Base-by-base conservation (phyloP, 306 rosid species). In the Dalbergia oliveri region DNA sequence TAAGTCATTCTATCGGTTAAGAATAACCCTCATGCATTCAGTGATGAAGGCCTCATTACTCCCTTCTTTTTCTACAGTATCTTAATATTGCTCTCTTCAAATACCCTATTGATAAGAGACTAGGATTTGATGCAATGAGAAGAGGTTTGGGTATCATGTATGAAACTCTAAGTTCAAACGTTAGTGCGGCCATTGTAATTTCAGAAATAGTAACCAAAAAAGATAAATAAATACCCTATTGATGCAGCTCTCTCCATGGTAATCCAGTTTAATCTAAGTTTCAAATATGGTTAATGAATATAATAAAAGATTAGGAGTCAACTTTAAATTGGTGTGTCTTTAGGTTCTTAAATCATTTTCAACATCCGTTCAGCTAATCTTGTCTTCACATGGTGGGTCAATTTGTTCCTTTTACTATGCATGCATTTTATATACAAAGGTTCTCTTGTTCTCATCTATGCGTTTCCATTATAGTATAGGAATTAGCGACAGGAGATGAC, bases 301-400 rank as follows among this genome's bases (percentile, higher is more conserved):
- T 8, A 16, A 13, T 54, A 21, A 5, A 7, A 63, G 5, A 76
- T 18, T 76, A 18, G 33, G 23, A 50, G 64, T 76, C 39, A 76
- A 76, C 35, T 33, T 9, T 51, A 9, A 21, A 68, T 65, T 34
- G 37, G 12, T 51, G 41, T 66, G 66, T 78, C 19, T 21, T 35
- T 39, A 66, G 43, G 14, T 43, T 51, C 31, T 50, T 35, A 11
- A 58, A 78, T 45, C 67, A 26, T 54, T 68, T 44, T 31, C 76
- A 59, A 47, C 26, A 50, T 76, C 16, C n/a, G 11, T 69, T 69
- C 53, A 33, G 34, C 70, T 45, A 61, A 70, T 58, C 43, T 33
- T 53, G 74, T 57, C 11, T 59, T 69, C 69, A 31, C 11, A 9
- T 49, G 67, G 34, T 78, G 76, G 76, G 53, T 59, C 77, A 69